Base-by-base conservation (phyloP, 345 rosid genomes). In the Leavenworthia alabamica region DNA sequence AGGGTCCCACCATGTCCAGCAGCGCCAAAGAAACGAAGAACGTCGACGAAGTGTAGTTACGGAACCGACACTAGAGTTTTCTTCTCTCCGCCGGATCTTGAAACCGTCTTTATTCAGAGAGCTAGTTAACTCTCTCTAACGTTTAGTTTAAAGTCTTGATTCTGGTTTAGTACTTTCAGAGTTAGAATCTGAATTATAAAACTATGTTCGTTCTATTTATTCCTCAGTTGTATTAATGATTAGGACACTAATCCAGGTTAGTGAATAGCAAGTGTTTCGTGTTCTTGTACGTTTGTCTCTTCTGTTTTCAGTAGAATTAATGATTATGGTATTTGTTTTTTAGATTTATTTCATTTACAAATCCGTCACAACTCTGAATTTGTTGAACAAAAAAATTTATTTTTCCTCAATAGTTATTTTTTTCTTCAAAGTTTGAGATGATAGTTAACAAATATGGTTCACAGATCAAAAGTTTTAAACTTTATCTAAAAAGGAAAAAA, bases 21-120 rank as follows among this genome's bases (percentile, higher is more conserved):
- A n/a, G 77, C 96, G 2, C 96, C 93, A 1, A 80, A 75, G 81
- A 88, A 85, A 71, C 71, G 79, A 15, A 88, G 79, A 50, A 57
- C 79, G 36, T 42, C 83, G n/a, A 45, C 60, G 22, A 85, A 79
- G 60, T 71, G 75, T 56, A 61, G 75, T 15, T 64, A 60, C 49
- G 64, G 65, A n/a, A 51, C 73, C 47, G 54, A 60, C 1, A 60
- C 51, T 39, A 72, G 80, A 36, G 79, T 57, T 41, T 83, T 75
- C 73, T 84, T 84, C 11, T 64, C 72, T 51, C 86, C 89, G 3
- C 84, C 83, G 11, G 86, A 84, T 55, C 80, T 84, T 42, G 89
- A 84, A 42, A 72, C 76, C 26, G 81, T 81, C 32, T 84, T 84
- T 50, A 69, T 80, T 14, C 66, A 70, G 32, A 70, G 74, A 62